A percentile compares a stretch with the other conserved stretches of the same genome.
Conservation (phyloP, 331 rosid species). For the Ulmus americana region DNA sequence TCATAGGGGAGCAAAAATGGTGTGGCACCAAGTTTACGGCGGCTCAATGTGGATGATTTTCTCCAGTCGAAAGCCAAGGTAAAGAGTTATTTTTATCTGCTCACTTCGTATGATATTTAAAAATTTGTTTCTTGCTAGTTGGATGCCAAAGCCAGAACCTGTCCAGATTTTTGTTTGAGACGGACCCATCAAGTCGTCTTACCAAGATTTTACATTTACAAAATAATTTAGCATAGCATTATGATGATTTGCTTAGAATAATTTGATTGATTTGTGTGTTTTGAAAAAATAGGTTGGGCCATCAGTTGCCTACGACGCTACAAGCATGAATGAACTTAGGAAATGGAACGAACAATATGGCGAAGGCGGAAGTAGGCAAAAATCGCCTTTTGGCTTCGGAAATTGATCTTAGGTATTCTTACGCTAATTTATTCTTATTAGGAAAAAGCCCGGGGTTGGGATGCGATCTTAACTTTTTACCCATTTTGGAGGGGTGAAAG, state of each 20-base stretch:
- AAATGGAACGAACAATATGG: slow-evolving; percentile 98
- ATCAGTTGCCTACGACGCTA: slow-evolving; percentile 83
- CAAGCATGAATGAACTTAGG: slow-evolving; percentile 88
- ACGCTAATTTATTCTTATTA: slow-evolving; percentile 8
- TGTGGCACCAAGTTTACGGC: slow-evolving; percentile 34
- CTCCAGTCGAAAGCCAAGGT: slow-evolving; percentile 82
- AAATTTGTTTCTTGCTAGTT: neutral
- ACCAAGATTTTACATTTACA: too few species aligned
- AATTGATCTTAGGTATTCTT: slow-evolving; percentile 22
- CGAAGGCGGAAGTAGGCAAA: slow-evolving; percentile 87
- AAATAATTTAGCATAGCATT: too few species aligned
- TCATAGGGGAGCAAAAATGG: slow-evolving; percentile 37
- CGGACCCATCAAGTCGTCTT: too few species aligned
- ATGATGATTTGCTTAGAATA: neutral
- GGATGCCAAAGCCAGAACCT: too few species aligned
- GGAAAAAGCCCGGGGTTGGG: neutral
- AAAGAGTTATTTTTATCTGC: neutral
- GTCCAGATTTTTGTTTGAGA: too few species aligned
- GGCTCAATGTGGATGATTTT: slow-evolving; percentile 73
- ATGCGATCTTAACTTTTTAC: neutral
- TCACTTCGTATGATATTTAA: neutral
- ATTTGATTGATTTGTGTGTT: neutral
- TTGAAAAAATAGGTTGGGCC: slow-evolving; percentile 69
- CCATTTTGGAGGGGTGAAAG: slow-evolving; percentile 21
- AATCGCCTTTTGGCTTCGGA: slow-evolving; percentile 82